A percentile compares a stretch with the other conserved stretches of the same genome.
Conservation (phyloP, 129 eudicot genomes). For the Tagetes erecta region DNA sequence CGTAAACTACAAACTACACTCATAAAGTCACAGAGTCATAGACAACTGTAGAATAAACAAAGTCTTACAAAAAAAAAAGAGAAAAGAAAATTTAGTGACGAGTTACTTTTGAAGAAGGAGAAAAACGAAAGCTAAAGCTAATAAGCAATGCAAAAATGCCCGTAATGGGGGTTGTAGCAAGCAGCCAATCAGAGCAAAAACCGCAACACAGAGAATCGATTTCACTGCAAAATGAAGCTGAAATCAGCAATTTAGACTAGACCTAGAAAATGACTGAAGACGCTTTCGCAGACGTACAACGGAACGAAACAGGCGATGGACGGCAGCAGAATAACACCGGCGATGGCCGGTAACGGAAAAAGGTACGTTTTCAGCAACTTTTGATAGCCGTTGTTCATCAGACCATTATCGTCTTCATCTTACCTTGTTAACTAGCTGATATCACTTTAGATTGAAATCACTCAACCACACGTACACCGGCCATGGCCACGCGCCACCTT, state of each 20-base stretch:
- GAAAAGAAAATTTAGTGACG: no score
- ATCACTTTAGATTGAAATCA: constrained; percentile 13
- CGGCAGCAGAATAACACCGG: not conserved
- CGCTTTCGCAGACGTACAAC: not conserved
- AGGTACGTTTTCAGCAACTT: not conserved
- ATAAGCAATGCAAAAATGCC: no score
- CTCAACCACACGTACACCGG: constrained; percentile 6
- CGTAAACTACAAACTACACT: no score
- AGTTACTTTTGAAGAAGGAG: no score
- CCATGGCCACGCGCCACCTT: constrained; percentile 56
- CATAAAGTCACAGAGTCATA: no score
- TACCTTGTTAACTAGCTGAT: constrained; percentile 14
- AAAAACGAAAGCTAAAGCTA: no score
- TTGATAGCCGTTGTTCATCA: not conserved
- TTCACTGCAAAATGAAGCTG: not conserved
- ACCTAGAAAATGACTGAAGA: not conserved
- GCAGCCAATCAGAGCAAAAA: not conserved
- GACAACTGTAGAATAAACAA: no score
- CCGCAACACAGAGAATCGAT: not conserved
- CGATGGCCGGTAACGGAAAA: not conserved
- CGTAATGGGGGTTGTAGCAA: not conserved
- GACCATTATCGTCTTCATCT: constrained; percentile 17
- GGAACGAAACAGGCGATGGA: not conserved
- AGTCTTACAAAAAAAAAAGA: no score
- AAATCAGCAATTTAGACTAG: not conserved